A percentile compares a stretch with the other conserved stretches of the same genome.
phyloP scores from a whole-genome alignment of 306 rosid genomes.

The Sophora flavescens region DNA sequence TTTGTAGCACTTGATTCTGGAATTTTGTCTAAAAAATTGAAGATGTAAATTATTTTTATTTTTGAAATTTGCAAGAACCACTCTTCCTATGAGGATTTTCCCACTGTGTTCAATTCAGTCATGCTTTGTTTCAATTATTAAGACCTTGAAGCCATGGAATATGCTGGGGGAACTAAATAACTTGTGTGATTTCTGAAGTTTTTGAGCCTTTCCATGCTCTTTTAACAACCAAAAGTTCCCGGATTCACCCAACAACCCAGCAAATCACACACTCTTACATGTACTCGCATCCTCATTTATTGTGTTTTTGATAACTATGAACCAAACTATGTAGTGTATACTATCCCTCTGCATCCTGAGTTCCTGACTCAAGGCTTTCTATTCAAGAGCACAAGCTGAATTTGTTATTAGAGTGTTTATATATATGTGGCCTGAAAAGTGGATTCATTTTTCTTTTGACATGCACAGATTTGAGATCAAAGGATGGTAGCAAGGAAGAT shows the following conservation, averaged over 20 bases:
- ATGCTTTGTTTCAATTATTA: slow-evolving; percentile 38
- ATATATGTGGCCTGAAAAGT: slow-evolving; percentile 36
- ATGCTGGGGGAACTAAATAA: neutral
- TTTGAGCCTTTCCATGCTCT: slow-evolving; percentile 33
- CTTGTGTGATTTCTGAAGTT: slow-evolving; percentile 15
- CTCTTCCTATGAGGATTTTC: slow-evolving; percentile 10
- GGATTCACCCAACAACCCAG: neutral
- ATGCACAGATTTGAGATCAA: slow-evolving; percentile 62
- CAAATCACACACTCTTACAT: no score
- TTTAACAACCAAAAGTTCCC: neutral
- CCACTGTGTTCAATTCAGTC: slow-evolving; percentile 21
- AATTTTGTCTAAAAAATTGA: neutral
- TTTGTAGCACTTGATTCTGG: slow-evolving; percentile 1
- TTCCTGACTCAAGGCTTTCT: neutral
- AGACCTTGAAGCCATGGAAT: neutral
- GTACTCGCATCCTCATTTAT: no score
- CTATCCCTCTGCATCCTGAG: neutral
- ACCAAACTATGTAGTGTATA: slow-evolving; percentile 10
- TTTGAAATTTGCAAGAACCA: slow-evolving; percentile 25
- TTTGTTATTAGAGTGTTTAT: slow-evolving; percentile 28
- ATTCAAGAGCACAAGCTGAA: slow-evolving; percentile 17
- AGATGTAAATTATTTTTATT: neutral
- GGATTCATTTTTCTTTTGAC: slow-evolving; percentile 28
- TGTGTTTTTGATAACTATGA: neutral
- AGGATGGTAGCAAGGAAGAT: slow-evolving; percentile 46